Evolutionary conservation across 2,329 filamentous ascomycete genomes (phyloP), one percentile per base, ranked within the genome.

Genomic region (Byssochlamys sp.): DNA sequence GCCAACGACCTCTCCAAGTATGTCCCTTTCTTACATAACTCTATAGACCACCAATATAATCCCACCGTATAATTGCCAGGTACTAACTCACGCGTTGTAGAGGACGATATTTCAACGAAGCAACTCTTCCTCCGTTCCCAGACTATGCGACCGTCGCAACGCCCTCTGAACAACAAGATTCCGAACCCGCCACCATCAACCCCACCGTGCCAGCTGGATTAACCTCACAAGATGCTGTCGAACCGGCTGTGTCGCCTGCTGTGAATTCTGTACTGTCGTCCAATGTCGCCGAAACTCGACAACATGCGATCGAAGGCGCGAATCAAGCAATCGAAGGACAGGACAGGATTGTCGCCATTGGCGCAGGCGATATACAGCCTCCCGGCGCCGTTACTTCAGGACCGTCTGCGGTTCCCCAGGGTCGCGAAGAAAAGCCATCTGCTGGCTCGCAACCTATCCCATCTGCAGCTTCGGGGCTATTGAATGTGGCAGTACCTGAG

Each of bases 1-100:
- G 74, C 77, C 64, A 83, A 84, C 71, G 78, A 83, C 62, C 74
- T 84, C 48, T 67, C 77, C 63, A 80, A 80, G 83, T 84, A 78
- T 73, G 80, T 73, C 49, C 58, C 51, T 62, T 64, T 52, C 55
- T 54, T 59, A 25, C 50, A 58, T 57, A 58, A 25, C 29, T 59
- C 27, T 52, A 62, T 35, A 26, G 53, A 56, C 6, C 45, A 31
- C 19, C 35, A 24, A 9, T 27, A 53, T n/a, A 31, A 25, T 52
- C 35, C 9, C 25, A 28, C 55, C 50, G 55, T 54, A 45, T 58
- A 53, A 24, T 54, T 51, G 6, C 51, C 9, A 53, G 31, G 60
- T 61, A 28, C 66, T 71, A 39, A 71, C 62, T 26, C 27, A 55
- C 57, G 10, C 57, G 58, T 49, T 59, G 54, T 64, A 84, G 82